Evolutionary conservation across 768 basidiomycete genomes (phyloP).

Genomic region (Daedalea quercina): DNA sequence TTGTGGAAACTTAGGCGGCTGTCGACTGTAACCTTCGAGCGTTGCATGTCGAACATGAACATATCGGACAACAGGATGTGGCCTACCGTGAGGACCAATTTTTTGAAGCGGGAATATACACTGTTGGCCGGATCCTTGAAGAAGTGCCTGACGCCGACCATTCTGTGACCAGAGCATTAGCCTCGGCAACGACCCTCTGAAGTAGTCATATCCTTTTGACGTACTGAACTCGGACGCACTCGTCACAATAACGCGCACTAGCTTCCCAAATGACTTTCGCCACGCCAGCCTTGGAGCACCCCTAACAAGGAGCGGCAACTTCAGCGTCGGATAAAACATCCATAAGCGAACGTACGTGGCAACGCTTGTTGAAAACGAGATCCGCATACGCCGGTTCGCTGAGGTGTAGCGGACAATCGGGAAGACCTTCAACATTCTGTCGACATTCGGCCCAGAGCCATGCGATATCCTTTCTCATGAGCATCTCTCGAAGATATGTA

Average conservation of each 20-base stretch:
- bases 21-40: not conserved
- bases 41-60: not conserved
- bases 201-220: not conserved
- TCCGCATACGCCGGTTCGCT: slow-evolving; percentile 13
- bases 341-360: slow-evolving; percentile 7
- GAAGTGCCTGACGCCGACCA: not conserved
- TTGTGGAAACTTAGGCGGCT: not conserved
- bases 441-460: slow-evolving; percentile 9
- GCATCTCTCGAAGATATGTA: slow-evolving; percentile 8
- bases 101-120: not conserved
- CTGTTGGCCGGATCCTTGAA: not conserved
- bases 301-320: not conserved
- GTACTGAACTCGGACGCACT: slow-evolving; percentile 1
- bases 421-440: slow-evolving; percentile 8
- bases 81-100: not conserved
- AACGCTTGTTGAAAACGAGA: slow-evolving; percentile 10
- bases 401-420: slow-evolving; percentile 11
- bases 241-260: slow-evolving; percentile 9
- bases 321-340: not conserved
- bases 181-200: too few relatives aligned
- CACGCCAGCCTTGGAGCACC: slow-evolving; percentile 6
- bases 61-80: not conserved
- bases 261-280: slow-evolving; percentile 6
- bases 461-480: slow-evolving; percentile 7
- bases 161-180: not conserved